Evolutionary conservation across 768 basidiomycete species (phyloP).

Genomic region (Hypholoma fasciculare): DNA sequence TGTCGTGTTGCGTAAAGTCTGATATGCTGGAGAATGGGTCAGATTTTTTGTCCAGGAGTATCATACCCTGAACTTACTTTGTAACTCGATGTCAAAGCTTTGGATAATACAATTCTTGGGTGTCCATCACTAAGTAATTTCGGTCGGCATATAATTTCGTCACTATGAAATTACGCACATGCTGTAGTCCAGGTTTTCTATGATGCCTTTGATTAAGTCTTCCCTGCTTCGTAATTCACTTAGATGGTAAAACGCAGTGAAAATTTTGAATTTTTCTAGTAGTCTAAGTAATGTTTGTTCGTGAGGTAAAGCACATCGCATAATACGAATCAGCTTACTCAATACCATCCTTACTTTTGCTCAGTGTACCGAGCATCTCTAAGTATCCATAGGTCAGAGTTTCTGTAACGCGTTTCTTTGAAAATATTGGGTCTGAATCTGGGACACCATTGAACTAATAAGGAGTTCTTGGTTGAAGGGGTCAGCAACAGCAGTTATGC

Average conservation of each 20-base stretch:
- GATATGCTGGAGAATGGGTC: conserved; percentile 59
- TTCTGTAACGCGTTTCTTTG: conserved; percentile 75
- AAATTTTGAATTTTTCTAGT: conserved; percentile 88
- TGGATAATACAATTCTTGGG: conserved; percentile 88
- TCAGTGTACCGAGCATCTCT: conserved; percentile 92
- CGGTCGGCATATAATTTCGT: neutral
- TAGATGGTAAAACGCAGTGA: conserved; percentile 94
- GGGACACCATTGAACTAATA: conserved; percentile 69
- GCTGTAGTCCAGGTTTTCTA: conserved; percentile 90
- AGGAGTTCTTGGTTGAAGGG: neutral
- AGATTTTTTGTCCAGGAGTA: neutral
- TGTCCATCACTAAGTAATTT: conserved; percentile 78
- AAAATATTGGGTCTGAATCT: conserved; percentile 80
- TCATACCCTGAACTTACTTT: conserved; percentile 47
- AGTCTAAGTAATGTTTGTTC: conserved; percentile 37
- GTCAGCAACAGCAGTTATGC: neutral
- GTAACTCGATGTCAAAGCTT: conserved; percentile 92
- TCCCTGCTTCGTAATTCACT: conserved; percentile 90
- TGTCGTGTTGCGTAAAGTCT: conserved; percentile 88
- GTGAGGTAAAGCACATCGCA: neutral
- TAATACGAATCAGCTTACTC: conserved; percentile 53
- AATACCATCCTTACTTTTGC: conserved; percentile 85
- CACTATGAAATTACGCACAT: conserved; percentile 50
- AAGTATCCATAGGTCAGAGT: conserved; percentile 92
- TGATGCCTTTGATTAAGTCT: conserved; percentile 88